A percentile compares a stretch with the other conserved stretches of the same genome.
Evolutionary conservation across 176 grass and related monocot species (phyloP).

Genomic region (Typha latifolia): DNA sequence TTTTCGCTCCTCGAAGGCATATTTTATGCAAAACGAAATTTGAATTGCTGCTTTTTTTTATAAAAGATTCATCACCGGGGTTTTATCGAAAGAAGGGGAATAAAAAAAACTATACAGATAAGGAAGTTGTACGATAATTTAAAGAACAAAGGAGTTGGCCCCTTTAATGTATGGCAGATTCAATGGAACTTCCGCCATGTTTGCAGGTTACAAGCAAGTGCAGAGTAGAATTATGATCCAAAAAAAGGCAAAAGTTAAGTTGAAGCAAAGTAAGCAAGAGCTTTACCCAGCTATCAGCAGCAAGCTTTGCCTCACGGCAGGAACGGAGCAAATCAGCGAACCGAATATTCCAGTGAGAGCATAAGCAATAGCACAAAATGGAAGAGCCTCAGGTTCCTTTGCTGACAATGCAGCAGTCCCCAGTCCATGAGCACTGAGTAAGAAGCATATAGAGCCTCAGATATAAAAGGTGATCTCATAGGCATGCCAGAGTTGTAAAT

Average conservation of each 20-base stretch:
- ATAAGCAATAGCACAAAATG: constrained; percentile 94
- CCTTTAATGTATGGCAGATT: background rate
- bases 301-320: constrained; percentile 72
- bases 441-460: background rate
- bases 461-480: background rate
- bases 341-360: constrained; percentile 73
- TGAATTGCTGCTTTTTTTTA: no score
- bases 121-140: no score
- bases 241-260: background rate
- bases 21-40: no score
- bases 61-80: no score
- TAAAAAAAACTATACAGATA: no score
- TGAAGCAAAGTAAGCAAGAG: background rate
- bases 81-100: no score
- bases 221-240: background rate
- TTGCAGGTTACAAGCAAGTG: background rate
- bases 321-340: constrained; percentile 62
- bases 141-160: background rate
- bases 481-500: no score
- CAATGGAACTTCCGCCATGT: no score
- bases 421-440: constrained; percentile 69
- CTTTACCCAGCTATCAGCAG: constrained; percentile 54
- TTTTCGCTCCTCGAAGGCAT: no score
- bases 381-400: constrained; percentile 81
- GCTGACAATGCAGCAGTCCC: constrained; percentile 89